Percentiles rank a stretch among this genome's conserved stretches.
These are phyloP conservation scores for Dioscorea zingiberensis DNA, from an alignment of 106 monocot species.

Conservation along the genomic window DNA sequence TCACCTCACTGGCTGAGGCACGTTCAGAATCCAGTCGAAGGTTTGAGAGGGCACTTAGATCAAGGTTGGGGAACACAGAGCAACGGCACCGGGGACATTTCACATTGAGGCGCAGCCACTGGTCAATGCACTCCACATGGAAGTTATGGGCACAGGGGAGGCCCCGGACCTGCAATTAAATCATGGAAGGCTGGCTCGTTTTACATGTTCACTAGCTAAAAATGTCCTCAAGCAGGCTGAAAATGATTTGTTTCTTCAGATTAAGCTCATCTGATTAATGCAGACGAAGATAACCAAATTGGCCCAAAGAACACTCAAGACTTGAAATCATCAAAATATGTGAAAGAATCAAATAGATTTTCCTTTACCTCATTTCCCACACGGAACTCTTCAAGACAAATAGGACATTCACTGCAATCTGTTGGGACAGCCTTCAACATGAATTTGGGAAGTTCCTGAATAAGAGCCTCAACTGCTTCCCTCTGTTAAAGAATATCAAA, in stretches of 20 bases:
- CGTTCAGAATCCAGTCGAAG: slow-evolving; percentile 46
- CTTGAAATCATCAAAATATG: too few species aligned
- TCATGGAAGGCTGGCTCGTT: too few species aligned
- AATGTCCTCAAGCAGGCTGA: too few species aligned
- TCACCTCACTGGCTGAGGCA: slow-evolving; percentile 20
- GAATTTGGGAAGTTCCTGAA: slow-evolving; percentile 98
- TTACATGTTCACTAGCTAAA: too few species aligned
- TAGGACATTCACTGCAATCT: slow-evolving; percentile 97
- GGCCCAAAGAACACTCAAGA: too few species aligned
- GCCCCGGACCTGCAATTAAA: slow-evolving; percentile 65
- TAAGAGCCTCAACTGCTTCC: slow-evolving; percentile 98
- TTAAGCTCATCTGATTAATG: too few species aligned
- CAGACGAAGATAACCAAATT: too few species aligned
- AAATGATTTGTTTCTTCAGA: too few species aligned
- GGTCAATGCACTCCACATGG: slow-evolving; percentile 96
- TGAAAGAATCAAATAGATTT: not conserved
- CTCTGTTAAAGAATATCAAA: slow-evolving; percentile 48
- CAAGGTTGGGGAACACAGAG: slow-evolving; percentile 95
- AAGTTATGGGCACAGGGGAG: slow-evolving; percentile 99
- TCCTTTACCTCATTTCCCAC: slow-evolving; percentile 75
- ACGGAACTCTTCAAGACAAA: slow-evolving; percentile 95
- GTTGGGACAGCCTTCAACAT: slow-evolving; percentile 88
- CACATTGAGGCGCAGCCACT: slow-evolving; percentile 94
- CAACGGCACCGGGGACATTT: slow-evolving; percentile 97
- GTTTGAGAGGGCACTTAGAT: slow-evolving; percentile 78